phyloP scores from a whole-genome alignment of 2,329 filamentous ascomycete genomes.

The Botryosphaeria dothidea region DNA sequence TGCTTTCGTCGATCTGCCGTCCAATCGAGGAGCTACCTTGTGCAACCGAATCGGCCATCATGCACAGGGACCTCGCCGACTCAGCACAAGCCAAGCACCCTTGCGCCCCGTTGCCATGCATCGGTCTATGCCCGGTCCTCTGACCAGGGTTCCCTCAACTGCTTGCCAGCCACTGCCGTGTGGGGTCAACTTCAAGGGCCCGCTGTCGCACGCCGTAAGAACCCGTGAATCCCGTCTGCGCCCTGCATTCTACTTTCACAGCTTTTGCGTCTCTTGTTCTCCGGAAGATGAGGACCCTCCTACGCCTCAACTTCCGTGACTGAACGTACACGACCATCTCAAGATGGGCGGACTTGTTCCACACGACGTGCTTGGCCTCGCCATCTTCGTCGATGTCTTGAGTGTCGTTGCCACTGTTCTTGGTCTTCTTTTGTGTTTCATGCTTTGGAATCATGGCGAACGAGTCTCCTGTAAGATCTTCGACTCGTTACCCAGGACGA shows the following conservation, averaged over 20 bases:
- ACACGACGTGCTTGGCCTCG: constrained; percentile 11
- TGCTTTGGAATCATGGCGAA: constrained; percentile 17
- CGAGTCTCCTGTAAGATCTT: constrained; percentile 1
- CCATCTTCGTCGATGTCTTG: constrained; percentile 13
- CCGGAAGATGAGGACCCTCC: background rate
- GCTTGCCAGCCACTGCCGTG: background rate
- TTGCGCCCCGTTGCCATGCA: constrained; percentile 1
- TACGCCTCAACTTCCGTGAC: background rate
- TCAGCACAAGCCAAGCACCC: background rate
- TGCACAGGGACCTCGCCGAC: background rate
- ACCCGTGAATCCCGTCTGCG: background rate
- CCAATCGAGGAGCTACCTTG: background rate
- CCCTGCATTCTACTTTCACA: background rate
- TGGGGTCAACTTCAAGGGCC: constrained; percentile 1
- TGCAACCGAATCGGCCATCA: background rate
- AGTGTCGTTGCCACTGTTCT: constrained; percentile 5
- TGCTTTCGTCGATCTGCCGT: constrained; percentile 15
- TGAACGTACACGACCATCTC: background rate
- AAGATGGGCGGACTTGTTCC: constrained; percentile 5
- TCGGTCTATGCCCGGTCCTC: background rate
- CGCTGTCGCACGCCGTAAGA: constrained; percentile 6
- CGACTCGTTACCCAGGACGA: background rate
- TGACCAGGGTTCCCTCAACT: constrained; percentile 1
- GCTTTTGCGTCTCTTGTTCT: background rate
- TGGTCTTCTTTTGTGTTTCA: constrained; percentile 5